Evolutionary conservation across 192 early-diverging fungal species (phyloP), one percentile per base, ranked within the genome.

Genomic region (Podila verticillata): DNA sequence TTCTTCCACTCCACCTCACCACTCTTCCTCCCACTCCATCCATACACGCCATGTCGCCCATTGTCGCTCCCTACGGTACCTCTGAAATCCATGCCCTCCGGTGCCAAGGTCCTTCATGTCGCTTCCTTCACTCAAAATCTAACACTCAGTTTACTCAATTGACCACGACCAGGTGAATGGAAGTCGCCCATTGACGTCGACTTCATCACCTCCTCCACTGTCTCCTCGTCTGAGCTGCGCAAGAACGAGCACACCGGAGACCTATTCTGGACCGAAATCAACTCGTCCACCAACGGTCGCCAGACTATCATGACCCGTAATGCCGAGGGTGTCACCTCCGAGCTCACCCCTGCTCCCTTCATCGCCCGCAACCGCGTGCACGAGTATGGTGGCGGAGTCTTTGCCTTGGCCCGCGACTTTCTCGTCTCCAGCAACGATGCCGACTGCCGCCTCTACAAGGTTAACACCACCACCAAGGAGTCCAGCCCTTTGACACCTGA

Each of bases 351-450:
- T 3, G 61, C 66, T 0, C 74, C 83, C 10, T 92, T 89, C 84
- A 88, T 88, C 57, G 88, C 92, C 15, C 88, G 90, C 59, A 87
- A 90, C 1, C 85, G 86, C 8, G 93, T 94, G 7, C 92, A 95
- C 65, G 94, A 94, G 75, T 95, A 93, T 64, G 94, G 94, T 32
- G 92, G 93, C 32, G 89, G 87, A 13, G 77, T 85, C 1, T 92
- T 91, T 62, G 72, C 86, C 1, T 86, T 91, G 12, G 73, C 84
- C 30, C 84, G 83, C 47, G 85, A 88, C 12, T 36, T 88, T 19
- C 65, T 93, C 12, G 81, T 93, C 57, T 95, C 92, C 63, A 75
- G 87, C 44, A 92, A 94, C 69, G 84, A 87, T 80, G 30, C 31
- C 4, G 88, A 91, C 66, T 66, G 74, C n/a, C 86, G 87, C 24